Conservation (phyloP, 768 basidiomycete species). For the Galerina marginata region DNA sequence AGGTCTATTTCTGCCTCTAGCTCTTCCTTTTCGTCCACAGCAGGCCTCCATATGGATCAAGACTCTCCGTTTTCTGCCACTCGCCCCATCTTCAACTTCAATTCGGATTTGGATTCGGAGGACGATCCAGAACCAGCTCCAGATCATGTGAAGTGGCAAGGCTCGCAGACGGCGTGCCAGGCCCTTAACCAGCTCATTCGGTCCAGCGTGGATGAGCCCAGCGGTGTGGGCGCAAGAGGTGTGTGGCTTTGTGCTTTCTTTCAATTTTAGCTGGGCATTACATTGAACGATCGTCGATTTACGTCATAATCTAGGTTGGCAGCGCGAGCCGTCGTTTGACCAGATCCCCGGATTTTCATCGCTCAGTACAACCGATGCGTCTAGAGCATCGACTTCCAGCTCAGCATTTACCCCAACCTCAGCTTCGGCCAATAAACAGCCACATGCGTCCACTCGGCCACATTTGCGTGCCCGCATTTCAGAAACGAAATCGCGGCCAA, state of each 20-base stretch:
- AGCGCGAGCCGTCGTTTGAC: conserved; percentile 24
- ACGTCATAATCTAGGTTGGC: conserved; percentile 19
- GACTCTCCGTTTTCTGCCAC: no score
- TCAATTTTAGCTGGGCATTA: background rate
- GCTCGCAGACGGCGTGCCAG: conserved; percentile 33
- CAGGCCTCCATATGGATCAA: no score
- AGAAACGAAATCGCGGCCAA: conserved; percentile 8
- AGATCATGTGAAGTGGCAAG: conserved; percentile 37
- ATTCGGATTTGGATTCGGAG: background rate
- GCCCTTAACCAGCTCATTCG: conserved; percentile 33
- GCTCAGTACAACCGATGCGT: conserved; percentile 16
- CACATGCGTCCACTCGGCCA: conserved; percentile 9
- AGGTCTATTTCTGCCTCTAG: no score
- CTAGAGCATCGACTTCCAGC: background rate
- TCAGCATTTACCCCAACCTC: background rate
- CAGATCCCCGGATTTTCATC: conserved; percentile 25
- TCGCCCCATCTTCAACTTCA: no score
- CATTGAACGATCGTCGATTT: background rate
- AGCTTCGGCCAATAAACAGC: background rate
- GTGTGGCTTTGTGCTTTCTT: conserved; percentile 5
- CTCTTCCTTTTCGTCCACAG: no score
- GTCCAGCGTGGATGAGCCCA: conserved; percentile 15
- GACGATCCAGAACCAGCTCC: conserved; percentile 19
- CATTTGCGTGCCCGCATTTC: conserved; percentile 19
- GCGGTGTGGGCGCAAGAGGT: conserved; percentile 7